Conservation (phyloP, 768 basidiomycete genomes). For the Tulasnella sp. region DNA sequence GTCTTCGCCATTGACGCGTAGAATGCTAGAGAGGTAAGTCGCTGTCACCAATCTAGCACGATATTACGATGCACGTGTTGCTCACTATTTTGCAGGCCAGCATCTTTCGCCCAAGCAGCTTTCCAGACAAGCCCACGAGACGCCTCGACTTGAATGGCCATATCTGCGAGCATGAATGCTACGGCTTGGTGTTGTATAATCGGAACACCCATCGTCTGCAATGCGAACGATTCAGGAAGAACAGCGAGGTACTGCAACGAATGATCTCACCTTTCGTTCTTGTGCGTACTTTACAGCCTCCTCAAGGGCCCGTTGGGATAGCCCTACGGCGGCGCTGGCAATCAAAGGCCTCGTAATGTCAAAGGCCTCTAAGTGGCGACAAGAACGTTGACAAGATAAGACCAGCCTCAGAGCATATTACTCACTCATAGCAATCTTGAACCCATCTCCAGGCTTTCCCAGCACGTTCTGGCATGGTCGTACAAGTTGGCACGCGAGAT, state of each 20-base stretch:
- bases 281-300: slow-evolving; percentile 32
- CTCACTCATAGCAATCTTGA: slow-evolving; percentile 25
- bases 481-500: background rate
- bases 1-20: slow-evolving; percentile 32
- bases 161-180: slow-evolving; percentile 30
- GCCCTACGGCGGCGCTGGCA: slow-evolving; percentile 29
- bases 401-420: background rate
- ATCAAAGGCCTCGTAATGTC: slow-evolving; percentile 32
- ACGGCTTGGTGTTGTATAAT: slow-evolving; percentile 32
- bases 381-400: background rate
- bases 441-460: slow-evolving; percentile 27
- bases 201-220: slow-evolving; percentile 29
- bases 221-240: background rate
- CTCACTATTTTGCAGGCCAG: slow-evolving; percentile 27
- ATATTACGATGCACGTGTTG: background rate
- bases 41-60: background rate
- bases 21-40: slow-evolving; percentile 23
- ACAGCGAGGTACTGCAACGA: background rate
- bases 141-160: slow-evolving; percentile 29
- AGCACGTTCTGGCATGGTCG: slow-evolving; percentile 25
- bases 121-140: slow-evolving; percentile 27
- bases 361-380: slow-evolving; percentile 25
- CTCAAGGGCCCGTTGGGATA: slow-evolving; percentile 29
- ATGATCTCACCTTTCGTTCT: slow-evolving; percentile 23
- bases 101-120: slow-evolving; percentile 28